Evolutionary conservation across 2,329 filamentous ascomycete genomes (phyloP), one percentile per base, ranked within the genome.

Genomic region (Neonectria punicea): DNA sequence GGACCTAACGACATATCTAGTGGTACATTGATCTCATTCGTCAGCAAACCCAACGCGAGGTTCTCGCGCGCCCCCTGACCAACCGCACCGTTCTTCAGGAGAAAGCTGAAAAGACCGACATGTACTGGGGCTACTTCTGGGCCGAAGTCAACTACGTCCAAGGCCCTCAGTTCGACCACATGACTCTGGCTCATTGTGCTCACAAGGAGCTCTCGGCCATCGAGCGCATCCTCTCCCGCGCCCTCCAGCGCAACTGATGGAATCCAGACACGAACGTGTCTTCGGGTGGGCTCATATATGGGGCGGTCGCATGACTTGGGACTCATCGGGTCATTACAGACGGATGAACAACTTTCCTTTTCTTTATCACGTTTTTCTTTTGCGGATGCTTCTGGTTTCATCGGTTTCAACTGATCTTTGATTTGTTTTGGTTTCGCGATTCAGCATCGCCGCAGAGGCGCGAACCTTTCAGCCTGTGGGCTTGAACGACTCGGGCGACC

Each of bases 1-100:
- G 4, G 16, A 59, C 68, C 70, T 74, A 47, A 73, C 61, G 47
- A 5, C 55, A 69, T 22, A 34, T 10, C 41, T 53, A 89, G 87
- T 90, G 83, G 80, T 90, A 89, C 76, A 84, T 89, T 58, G 77
- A 80, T 16, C 63, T 87, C 25, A 84, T 90, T 61, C 85, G 86
- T 41, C 82, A 86, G 68, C 83, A 86, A 71, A 85, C 86, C 0
- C 78, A 74, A 13, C 77, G 81, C 2, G 78, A 80, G 25, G 74
- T 84, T 11, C 70, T 80, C 36, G 57, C 71, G 10, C 77, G 83
- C 11, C 74, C 80, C 0, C 78, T 86, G 22, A 75, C 75, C 6
- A 80, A 85, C 63, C 83, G 82, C 54, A 77, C 77, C 13, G 63
- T 74, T 1, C 74, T 86, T 6, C 73, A 80, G 51, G 72, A 76